These are phyloP conservation scores for Zancudomyces culisetae DNA, from an alignment of 371 early-diverging fungal genomes.

Conservation along the genomic window DNA sequence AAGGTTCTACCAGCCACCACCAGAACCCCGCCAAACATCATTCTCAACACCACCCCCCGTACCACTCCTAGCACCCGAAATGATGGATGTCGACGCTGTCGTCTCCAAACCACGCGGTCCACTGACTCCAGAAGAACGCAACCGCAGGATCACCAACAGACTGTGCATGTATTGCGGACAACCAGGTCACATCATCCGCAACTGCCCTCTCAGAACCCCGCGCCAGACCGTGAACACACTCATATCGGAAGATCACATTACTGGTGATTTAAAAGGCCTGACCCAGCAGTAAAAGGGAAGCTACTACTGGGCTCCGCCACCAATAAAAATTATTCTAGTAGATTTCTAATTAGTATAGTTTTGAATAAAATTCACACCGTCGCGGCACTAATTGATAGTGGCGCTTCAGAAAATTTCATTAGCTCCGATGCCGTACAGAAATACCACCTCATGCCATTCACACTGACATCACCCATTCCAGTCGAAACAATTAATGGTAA, in stretches of 20 bases:
- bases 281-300: neutral
- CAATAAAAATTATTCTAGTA: neutral
- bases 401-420: conserved; percentile 1
- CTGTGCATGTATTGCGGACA: conserved; percentile 1
- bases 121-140: neutral
- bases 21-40: too few species aligned
- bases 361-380: neutral
- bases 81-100: neutral
- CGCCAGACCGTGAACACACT: too few species aligned
- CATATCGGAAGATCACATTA: too few species aligned
- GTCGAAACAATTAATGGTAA: neutral
- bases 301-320: conserved; percentile 1
- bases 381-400: neutral
- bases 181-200: neutral
- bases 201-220: neutral
- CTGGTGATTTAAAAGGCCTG: neutral
- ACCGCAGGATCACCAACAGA: neutral
- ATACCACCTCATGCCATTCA: too few species aligned
- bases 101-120: neutral
- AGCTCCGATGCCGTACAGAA: neutral
- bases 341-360: neutral
- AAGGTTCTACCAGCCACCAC: neutral
- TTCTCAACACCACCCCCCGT: too few species aligned
- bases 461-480: neutral
- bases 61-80: too few species aligned